phyloP scores from a whole-genome alignment of 2,329 filamentous ascomycete genomes.

The Aureobasidium sp. region DNA sequence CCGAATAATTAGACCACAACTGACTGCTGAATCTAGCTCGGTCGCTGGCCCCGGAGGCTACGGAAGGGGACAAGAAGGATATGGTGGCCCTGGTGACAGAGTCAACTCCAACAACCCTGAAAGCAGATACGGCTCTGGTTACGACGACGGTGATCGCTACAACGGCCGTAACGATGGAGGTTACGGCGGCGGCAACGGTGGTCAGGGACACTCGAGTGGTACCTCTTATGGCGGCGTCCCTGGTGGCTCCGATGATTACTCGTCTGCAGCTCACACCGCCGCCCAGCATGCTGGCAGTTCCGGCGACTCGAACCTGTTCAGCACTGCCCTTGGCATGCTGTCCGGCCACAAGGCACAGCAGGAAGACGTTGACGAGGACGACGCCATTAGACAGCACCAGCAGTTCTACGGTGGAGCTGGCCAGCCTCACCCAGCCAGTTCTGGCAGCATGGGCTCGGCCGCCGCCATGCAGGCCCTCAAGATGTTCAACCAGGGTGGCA shows the following conservation, averaged over 20 bases:
- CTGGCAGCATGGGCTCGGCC: slow-evolving; percentile 57
- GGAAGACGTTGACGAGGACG: slow-evolving; percentile 53
- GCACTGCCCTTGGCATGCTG: slow-evolving; percentile 49
- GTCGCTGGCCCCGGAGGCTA: slow-evolving; percentile 13
- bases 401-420: slow-evolving; percentile 57
- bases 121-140: background rate
- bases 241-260: slow-evolving; percentile 44
- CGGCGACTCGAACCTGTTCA: slow-evolving; percentile 49
- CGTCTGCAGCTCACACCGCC: slow-evolving; percentile 49
- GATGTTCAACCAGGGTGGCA: slow-evolving; percentile 50
- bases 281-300: slow-evolving; percentile 45
- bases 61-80: slow-evolving; percentile 9
- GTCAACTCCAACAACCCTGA: slow-evolving; percentile 1
- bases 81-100: slow-evolving; percentile 3
- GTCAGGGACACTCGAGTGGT: slow-evolving; percentile 34
- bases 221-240: slow-evolving; percentile 37
- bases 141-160: slow-evolving; percentile 18
- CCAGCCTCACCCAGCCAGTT: slow-evolving; percentile 39
- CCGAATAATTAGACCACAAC: background rate
- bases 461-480: slow-evolving; percentile 78
- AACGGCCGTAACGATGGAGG: slow-evolving; percentile 20
- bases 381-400: slow-evolving; percentile 69
- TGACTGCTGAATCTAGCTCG: background rate
- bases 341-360: slow-evolving; percentile 46
- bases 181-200: slow-evolving; percentile 22